A percentile compares a stretch with the other conserved stretches of the same genome.
These are phyloP conservation scores for Mortierella sp. DNA, from an alignment of 371 early-diverging fungal genomes.

Conservation along the genomic window DNA sequence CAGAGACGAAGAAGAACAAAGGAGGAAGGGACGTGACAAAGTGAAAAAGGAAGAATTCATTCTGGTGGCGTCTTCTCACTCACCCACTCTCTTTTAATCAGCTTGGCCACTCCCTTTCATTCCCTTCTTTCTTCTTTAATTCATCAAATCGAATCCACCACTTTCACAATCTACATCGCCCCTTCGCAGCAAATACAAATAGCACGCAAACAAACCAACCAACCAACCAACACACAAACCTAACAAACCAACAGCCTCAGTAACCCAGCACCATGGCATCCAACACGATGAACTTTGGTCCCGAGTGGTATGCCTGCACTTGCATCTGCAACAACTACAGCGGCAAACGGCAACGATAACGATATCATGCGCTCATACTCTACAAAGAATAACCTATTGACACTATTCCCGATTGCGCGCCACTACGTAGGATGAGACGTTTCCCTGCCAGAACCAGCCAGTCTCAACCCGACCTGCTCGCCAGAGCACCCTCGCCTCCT, in stretches of 20 bases:
- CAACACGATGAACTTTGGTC: slow-evolving; percentile 87
- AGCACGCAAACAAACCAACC: neutral
- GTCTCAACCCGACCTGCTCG: slow-evolving; percentile 36
- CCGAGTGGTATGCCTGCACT: slow-evolving; percentile 77
- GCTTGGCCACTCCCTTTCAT: slow-evolving; percentile 5
- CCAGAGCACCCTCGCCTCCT: slow-evolving; percentile 38
- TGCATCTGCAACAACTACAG: neutral
- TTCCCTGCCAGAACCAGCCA: slow-evolving; percentile 57
- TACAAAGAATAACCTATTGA: neutral
- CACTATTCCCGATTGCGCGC: neutral
- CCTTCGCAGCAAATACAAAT: neutral
- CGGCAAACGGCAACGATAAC: neutral
- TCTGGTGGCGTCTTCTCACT: neutral
- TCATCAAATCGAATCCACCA: neutral
- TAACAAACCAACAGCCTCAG: slow-evolving; percentile 9
- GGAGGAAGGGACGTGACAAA: neutral
- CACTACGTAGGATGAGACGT: slow-evolving; percentile 59
- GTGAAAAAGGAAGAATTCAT: neutral
- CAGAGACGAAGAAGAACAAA: neutral
- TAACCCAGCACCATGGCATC: slow-evolving; percentile 39
- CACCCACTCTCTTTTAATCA: neutral
- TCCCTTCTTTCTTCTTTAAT: slow-evolving; percentile 13
- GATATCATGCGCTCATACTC: neutral
- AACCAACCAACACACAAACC: neutral
- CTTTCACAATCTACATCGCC: neutral